Evolutionary conservation across 1,284 basidiomycete species (phyloP).

Genomic region (Ganoderma lucidum): DNA sequence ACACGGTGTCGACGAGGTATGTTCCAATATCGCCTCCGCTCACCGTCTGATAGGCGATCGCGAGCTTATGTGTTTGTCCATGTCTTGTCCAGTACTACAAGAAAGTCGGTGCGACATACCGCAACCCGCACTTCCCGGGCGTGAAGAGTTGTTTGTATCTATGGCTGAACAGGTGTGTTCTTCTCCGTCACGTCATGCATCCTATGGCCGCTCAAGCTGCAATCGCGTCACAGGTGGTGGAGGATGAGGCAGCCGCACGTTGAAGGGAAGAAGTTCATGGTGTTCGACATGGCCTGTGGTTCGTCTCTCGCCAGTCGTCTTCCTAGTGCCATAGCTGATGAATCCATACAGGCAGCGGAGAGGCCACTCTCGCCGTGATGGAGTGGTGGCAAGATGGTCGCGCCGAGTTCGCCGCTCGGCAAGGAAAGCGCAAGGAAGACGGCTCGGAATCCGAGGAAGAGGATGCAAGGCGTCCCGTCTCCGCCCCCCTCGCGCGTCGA

Average conservation of each 20-base stretch:
- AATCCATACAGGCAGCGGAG: constrained; percentile 37
- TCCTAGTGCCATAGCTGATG: constrained; percentile 1
- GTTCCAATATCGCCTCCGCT: constrained; percentile 21
- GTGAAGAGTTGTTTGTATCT: constrained; percentile 63
- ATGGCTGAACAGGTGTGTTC: constrained; percentile 57
- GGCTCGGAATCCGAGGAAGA: constrained; percentile 18
- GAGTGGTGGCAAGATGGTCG: constrained; percentile 42
- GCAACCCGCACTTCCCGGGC: constrained; percentile 78
- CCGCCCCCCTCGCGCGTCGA: constrained; percentile 11
- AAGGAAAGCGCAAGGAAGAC: constrained; percentile 13
- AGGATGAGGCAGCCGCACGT: constrained; percentile 42
- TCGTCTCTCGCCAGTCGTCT: constrained; percentile 39
- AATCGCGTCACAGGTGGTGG: constrained; percentile 46
- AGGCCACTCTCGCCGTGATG: constrained; percentile 38
- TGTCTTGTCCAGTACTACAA: constrained; percentile 50
- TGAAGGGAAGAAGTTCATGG: constrained; percentile 36
- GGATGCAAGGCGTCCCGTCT: constrained; percentile 4
- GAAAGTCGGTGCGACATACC: constrained; percentile 68
- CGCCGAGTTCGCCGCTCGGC: constrained; percentile 21
- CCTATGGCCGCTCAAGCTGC: constrained; percentile 32
- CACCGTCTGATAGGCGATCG: neutral
- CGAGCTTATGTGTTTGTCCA: constrained; percentile 1
- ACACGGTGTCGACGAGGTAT: constrained; percentile 70
- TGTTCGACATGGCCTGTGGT: constrained; percentile 62
- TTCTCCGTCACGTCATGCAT: neutral